A percentile compares a stretch with the other conserved stretches of the same genome.
Evolutionary conservation across 2,329 filamentous ascomycete genomes (phyloP).

Genomic region (Penicillium sp.): DNA sequence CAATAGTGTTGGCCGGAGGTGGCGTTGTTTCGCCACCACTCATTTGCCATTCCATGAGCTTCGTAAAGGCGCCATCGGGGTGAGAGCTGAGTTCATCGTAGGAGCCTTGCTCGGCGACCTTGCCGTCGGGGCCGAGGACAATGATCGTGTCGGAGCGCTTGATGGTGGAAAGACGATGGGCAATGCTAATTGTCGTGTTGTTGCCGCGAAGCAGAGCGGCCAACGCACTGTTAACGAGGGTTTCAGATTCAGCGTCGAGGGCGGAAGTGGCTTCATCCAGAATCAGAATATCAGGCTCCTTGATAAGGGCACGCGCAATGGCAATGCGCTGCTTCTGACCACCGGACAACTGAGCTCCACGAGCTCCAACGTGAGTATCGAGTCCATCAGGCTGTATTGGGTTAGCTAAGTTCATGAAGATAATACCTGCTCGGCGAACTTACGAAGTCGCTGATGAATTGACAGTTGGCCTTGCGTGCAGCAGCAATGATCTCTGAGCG

Average conservation of each 20-base stretch:
- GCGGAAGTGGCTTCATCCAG: conserved; percentile 96
- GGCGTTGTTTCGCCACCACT: conserved; percentile 66
- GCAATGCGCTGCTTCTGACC: conserved; percentile 98
- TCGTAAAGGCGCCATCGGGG: conserved; percentile 80
- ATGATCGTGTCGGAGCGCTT: conserved; percentile 94
- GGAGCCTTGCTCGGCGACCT: conserved; percentile 84
- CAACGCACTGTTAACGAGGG: conserved; percentile 88
- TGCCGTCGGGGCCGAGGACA: conserved; percentile 80
- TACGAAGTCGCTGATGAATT: conserved; percentile 90
- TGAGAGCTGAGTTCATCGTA: conserved; percentile 74
- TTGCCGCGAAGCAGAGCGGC: conserved; percentile 75
- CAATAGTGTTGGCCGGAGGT: conserved; percentile 33
- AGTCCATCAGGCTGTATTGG: conserved; percentile 72
- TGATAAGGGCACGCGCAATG: conserved; percentile 89
- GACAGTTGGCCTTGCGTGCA: conserved; percentile 88
- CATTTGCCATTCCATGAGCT: conserved; percentile 99
- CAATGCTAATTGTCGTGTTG: conserved; percentile 97
- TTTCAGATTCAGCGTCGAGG: conserved; percentile 94
- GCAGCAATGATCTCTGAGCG: conserved; percentile 79
- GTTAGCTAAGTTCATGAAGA: conserved; percentile 12
- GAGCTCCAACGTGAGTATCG: conserved; percentile 87
- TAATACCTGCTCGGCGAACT: conserved; percentile 32
- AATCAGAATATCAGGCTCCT: conserved; percentile 94
- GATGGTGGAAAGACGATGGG: conserved; percentile 92
- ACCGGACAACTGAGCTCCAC: conserved; percentile 89